Percentiles rank a stretch among this genome's conserved stretches.
These are phyloP conservation scores for Rhodotorula sp. DNA, from an alignment of 1,284 basidiomycete genomes.

Conservation along the genomic window DNA sequence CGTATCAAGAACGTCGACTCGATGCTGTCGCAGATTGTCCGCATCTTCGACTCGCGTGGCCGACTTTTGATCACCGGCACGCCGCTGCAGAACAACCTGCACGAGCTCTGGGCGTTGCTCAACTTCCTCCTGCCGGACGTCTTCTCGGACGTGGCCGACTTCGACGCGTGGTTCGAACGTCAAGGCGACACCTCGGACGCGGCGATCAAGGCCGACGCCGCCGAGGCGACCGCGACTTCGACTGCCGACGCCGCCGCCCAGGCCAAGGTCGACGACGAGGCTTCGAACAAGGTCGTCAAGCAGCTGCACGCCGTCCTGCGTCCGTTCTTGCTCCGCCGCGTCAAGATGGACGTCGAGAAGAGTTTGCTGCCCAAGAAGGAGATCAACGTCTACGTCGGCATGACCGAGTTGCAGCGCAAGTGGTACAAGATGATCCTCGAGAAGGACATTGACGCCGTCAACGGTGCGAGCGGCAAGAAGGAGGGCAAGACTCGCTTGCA, in stretches of 20 bases:
- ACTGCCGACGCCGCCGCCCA: constrained; percentile 22
- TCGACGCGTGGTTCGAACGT: constrained; percentile 76
- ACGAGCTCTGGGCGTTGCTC: constrained; percentile 92
- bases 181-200: constrained; percentile 48
- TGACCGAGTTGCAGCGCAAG: constrained; percentile 97
- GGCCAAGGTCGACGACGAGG: constrained; percentile 50
- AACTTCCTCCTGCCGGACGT: constrained; percentile 56
- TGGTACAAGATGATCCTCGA: constrained; percentile 96
- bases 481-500: constrained; percentile 96
- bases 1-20: constrained; percentile 99
- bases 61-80: constrained; percentile 95
- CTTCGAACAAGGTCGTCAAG: constrained; percentile 87
- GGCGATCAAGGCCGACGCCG: constrained; percentile 11
- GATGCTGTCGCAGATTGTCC: constrained; percentile 91
- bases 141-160: constrained; percentile 57
- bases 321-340: constrained; percentile 89
- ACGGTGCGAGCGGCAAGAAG: constrained; percentile 90
- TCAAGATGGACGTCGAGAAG: constrained; percentile 98
- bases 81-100: constrained; percentile 90
- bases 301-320: constrained; percentile 95
- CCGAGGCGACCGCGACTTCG: constrained; percentile 17
- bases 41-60: constrained; percentile 83
- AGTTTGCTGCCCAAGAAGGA: constrained; percentile 96
- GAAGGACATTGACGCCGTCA: constrained; percentile 99
- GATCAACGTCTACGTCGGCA: constrained; percentile 96